Conservation (phyloP, 2,329 filamentous ascomycete genomes). For the Phaeosphaeriaceae sp. region DNA sequence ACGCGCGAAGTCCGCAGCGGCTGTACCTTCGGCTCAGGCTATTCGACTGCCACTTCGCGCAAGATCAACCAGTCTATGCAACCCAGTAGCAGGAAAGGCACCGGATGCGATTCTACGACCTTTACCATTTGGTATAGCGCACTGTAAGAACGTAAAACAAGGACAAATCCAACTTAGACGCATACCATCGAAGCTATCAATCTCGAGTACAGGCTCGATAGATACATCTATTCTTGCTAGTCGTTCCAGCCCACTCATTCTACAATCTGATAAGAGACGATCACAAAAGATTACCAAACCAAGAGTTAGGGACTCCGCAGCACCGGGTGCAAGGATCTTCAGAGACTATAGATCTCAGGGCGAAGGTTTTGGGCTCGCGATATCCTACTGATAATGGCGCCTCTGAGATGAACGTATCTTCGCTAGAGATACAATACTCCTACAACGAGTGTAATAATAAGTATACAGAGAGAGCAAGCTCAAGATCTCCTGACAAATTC, state of each 20-base stretch:
- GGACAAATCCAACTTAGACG: slow-evolving; percentile 33
- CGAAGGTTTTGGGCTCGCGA: slow-evolving; percentile 18
- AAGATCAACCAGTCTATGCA: slow-evolving; percentile 34
- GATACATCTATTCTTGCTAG: slow-evolving; percentile 50
- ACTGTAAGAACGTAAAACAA: slow-evolving; percentile 31
- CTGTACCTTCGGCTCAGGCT: slow-evolving; percentile 18
- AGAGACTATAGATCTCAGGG: slow-evolving; percentile 32
- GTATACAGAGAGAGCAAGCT: slow-evolving; percentile 17
- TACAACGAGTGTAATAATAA: background rate
- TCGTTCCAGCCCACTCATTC: slow-evolving; percentile 44
- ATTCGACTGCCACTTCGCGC: slow-evolving; percentile 28
- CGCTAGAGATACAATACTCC: background rate
- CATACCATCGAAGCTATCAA: slow-evolving; percentile 47
- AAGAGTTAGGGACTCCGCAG: slow-evolving; percentile 42
- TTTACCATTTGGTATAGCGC: slow-evolving; percentile 45
- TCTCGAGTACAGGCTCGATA: slow-evolving; percentile 50
- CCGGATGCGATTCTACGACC: slow-evolving; percentile 53
- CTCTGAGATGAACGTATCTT: background rate
- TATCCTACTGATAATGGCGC: slow-evolving; percentile 16
- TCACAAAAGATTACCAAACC: slow-evolving; percentile 47
- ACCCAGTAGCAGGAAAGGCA: slow-evolving; percentile 42
- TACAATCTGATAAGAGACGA: slow-evolving; percentile 27
- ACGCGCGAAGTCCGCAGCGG: slow-evolving; percentile 35
- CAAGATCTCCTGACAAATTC: slow-evolving; percentile 26
- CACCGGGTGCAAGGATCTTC: slow-evolving; percentile 39